Conservation (phyloP, 805 yeast genomes). For the Starmerella roubikii region DNA sequence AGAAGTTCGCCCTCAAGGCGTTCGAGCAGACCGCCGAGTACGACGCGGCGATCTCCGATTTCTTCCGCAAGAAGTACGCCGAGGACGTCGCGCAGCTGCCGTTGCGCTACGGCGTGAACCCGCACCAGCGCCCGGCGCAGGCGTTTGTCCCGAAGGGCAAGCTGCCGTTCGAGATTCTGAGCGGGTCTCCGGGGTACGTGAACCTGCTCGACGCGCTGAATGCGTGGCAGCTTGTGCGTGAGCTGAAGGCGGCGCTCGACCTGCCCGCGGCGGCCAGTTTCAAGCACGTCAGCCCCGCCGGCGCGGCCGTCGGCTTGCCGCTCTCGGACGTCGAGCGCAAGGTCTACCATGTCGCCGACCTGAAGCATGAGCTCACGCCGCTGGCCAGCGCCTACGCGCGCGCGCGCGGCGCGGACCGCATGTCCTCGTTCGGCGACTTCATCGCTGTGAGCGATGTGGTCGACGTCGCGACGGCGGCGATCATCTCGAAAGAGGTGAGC, state of each 20-base stretch:
- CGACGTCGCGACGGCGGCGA: constrained; percentile 90
- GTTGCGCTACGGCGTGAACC: constrained; percentile 95
- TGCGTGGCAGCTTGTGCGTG: constrained; percentile 98
- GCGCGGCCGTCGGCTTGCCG: constrained; percentile 95
- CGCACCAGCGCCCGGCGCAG: constrained; percentile 99
- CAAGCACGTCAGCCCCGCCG: constrained; percentile 98
- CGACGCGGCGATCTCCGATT: constrained; percentile 90
- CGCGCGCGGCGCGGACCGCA: constrained; percentile 99
- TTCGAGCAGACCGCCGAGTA: constrained; percentile 98
- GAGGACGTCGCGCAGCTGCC: constrained; percentile 84
- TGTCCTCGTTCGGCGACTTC: constrained; percentile 98
- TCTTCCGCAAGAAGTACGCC: constrained; percentile 92
- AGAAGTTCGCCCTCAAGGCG: constrained; percentile 84
- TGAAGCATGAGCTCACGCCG: constrained; percentile 79
- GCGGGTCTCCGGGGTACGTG: constrained; percentile 96
- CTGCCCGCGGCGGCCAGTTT: constrained; percentile 98
- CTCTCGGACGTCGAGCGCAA: constrained; percentile 82
- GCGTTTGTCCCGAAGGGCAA: constrained; percentile 79
- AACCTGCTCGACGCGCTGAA: constrained; percentile 91
- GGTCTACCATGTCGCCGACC: constrained; percentile 87
- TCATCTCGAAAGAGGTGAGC: constrained; percentile 91
- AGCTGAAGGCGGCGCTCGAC: constrained; percentile 82
- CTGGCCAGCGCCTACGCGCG: constrained; percentile 97
- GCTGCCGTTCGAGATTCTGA: constrained; percentile 83
- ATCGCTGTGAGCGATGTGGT: constrained; percentile 94